Base-by-base conservation (phyloP, 139 green algal genomes). In the Diplosphaera chodatii region DNA sequence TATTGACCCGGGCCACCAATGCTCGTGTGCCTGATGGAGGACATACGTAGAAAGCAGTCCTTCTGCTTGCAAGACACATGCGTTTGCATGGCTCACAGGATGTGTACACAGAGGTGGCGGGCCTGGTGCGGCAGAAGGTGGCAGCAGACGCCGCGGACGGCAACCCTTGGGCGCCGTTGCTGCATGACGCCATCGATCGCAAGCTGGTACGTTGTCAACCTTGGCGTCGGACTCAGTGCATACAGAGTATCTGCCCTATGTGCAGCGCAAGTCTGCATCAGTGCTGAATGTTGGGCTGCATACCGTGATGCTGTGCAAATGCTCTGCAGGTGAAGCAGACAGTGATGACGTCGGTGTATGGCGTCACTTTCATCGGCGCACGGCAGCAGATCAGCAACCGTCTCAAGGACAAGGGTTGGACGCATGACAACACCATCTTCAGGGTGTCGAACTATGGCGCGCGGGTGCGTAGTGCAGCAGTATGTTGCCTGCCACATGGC, bases 311-410 rank as follows among this genome's bases (percentile, higher is more conserved):
- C n/a, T n/a, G n/a, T n/a, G n/a, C n/a, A n/a, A n/a, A n/a, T n/a
- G n/a, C n/a, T n/a, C n/a, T 25, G 48, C 48, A 59, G 48, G 48
- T 59, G 18, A 98, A 98, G 81, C 95, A 99, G 83, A 99, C 93
- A n/a, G 95, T 98, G 2, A 99, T 99, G 95, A 99, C 94, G 13
- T 94, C 87, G 31, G 94, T 99, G 68, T 99, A 99, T 62, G 95
- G 95, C 41, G 94, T 99, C 4, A 99, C 95, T n/a, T 89, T 91
- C 55, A 74, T 97, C 0, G 95, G 95, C 21, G 95, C 94, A 15
- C 82, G 91, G 3, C 69, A 89, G 32, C 95, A 99, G 86, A 92
- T 99, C 27, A 65, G 69, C 31, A 85, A 74, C 68, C 84, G 92
- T 16, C 75, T 98, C 67, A 74, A 76, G 41, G 92, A 97, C 78